Evolutionary conservation across 192 early-diverging fungal species (phyloP).

Genomic region (Glomus cerebriforme): DNA sequence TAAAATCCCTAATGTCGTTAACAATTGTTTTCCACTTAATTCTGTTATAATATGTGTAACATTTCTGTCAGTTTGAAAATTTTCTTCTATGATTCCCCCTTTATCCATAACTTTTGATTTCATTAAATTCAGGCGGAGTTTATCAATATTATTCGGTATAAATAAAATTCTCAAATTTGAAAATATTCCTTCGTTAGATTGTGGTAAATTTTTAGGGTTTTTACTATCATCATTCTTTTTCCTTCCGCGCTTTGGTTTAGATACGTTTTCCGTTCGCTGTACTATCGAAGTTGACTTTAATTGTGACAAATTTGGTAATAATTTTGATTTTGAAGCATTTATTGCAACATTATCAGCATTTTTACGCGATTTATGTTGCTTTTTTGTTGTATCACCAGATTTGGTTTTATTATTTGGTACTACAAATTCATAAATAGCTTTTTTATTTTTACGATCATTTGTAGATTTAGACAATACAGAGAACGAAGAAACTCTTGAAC

Average conservation of each 20-base stretch:
- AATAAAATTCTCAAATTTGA: slow-evolving; percentile 7
- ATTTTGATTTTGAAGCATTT: background rate
- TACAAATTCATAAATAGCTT: background rate
- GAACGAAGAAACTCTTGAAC: background rate
- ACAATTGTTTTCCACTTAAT: background rate
- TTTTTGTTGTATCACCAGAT: background rate
- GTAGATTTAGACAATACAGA: background rate
- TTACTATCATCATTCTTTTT: background rate
- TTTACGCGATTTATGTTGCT: background rate
- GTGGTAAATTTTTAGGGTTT: background rate
- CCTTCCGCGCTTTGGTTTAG: background rate
- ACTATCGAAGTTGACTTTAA: background rate
- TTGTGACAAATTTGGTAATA: background rate
- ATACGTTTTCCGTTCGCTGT: background rate
- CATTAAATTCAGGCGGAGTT: background rate
- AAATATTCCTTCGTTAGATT: background rate
- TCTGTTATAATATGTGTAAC: background rate
- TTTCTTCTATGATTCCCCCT: background rate
- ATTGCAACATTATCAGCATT: background rate
- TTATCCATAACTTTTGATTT: slow-evolving; percentile 6
- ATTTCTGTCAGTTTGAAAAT: background rate
- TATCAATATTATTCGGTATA: slow-evolving; percentile 16
- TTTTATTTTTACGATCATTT: background rate
- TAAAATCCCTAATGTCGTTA: background rate
- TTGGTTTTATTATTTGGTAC: background rate